These are phyloP conservation scores for Moniliophthora roreri DNA, from an alignment of 1,284 basidiomycete genomes.

Conservation along the genomic window DNA sequence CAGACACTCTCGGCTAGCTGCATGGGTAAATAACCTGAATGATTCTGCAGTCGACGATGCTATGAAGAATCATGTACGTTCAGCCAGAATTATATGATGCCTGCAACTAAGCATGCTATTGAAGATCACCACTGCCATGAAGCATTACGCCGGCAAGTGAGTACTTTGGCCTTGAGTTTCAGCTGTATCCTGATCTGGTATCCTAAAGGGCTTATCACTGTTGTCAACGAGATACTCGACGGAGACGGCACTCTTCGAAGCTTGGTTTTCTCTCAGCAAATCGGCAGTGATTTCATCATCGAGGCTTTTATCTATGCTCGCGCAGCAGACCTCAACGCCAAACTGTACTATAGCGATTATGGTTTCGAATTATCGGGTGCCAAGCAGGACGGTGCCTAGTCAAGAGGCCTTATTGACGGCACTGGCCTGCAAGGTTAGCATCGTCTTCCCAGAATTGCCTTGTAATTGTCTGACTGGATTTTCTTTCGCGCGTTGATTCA, in stretches of 20 bases:
- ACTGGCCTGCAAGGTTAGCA: background rate
- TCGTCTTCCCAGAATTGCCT: background rate
- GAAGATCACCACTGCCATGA: constrained; percentile 6
- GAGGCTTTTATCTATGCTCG: constrained; percentile 22
- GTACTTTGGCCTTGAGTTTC: background rate
- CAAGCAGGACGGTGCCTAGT: constrained; percentile 3
- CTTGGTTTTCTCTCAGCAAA: constrained; percentile 19
- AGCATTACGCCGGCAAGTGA: constrained; percentile 6
- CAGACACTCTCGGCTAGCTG: constrained; percentile 13
- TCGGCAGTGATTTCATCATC: constrained; percentile 23
- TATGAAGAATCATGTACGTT: constrained; percentile 10
- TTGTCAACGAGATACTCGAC: constrained; percentile 17
- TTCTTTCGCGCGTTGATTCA: background rate
- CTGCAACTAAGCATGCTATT: background rate
- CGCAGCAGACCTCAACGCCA: constrained; percentile 24
- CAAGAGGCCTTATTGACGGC: constrained; percentile 5
- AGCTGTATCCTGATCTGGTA: too few species aligned
- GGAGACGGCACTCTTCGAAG: constrained; percentile 20
- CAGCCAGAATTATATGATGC: background rate
- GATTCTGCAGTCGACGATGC: constrained; percentile 5
- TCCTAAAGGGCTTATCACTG: constrained; percentile 6
- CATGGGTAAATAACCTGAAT: constrained; percentile 9
- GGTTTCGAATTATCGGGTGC: background rate
- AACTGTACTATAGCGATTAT: constrained; percentile 13
- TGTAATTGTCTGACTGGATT: too few species aligned